A percentile compares a stretch with the other conserved stretches of the same genome.
These are phyloP conservation scores for Thoreauomyces humboldtii DNA, from an alignment of 192 early-diverging fungal species.

Conservation along the genomic window DNA sequence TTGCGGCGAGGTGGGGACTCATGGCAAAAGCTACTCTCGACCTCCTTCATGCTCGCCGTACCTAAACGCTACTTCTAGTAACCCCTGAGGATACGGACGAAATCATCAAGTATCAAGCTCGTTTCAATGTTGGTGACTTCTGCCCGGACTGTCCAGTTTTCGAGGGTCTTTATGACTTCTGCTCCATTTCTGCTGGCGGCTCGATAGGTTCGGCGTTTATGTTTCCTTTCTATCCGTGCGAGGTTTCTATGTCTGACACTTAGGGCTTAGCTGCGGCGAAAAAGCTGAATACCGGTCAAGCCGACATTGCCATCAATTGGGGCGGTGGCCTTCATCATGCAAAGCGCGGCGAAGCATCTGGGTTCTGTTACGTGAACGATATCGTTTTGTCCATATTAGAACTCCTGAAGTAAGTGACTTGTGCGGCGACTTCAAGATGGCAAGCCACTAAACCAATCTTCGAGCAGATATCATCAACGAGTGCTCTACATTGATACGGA, in stretches of 20 bases:
- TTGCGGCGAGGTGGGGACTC: conserved; percentile 58
- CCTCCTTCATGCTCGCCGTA: not conserved
- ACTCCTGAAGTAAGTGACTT: conserved; percentile 59
- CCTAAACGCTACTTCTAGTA: conserved; percentile 14
- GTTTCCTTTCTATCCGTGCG: conserved; percentile 4
- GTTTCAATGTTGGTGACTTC: conserved; percentile 83
- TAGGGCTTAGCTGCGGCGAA: conserved; percentile 67
- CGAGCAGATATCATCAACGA: conserved; percentile 60
- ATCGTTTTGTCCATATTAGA: conserved; percentile 91
- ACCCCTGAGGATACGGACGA: conserved; percentile 47
- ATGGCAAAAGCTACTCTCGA: not conserved
- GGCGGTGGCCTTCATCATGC: conserved; percentile 97
- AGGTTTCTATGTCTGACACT: too few relatives aligned
- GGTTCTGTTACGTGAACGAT: conserved; percentile 99
- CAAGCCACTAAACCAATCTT: not conserved
- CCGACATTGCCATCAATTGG: conserved; percentile 98
- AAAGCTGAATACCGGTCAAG: conserved; percentile 73
- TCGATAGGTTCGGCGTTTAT: conserved; percentile 62
- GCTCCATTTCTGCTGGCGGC: conserved; percentile 88
- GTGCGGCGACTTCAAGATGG: conserved; percentile 11
- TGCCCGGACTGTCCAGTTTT: conserved; percentile 90
- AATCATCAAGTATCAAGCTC: conserved; percentile 41
- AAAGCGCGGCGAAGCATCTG: conserved; percentile 81
- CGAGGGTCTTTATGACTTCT: conserved; percentile 96
- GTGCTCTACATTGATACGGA: conserved; percentile 97